Base-by-base conservation (phyloP, 2,329 filamentous ascomycete species). In the Lachnellula suecica region DNA sequence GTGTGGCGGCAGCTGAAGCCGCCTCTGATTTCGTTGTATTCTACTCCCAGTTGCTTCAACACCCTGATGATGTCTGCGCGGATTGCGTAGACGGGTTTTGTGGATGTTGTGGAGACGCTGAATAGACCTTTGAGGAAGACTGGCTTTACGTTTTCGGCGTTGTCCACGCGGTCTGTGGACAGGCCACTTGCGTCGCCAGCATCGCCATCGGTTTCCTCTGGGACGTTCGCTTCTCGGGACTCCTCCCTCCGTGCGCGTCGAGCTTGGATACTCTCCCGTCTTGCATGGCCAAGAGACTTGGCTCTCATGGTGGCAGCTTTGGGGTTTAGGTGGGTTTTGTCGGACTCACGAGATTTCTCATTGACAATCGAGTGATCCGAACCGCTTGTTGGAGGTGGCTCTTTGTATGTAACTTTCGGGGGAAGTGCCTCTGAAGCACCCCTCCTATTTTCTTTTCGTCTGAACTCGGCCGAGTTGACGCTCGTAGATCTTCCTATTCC, bases 91-190 rank as follows among this genome's bases (percentile, higher is more conserved):
- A 97, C 82, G 1, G 93, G 90, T 67, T 95, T 96, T 66, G 87
- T 94, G 52, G 91, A 97, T 6, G 94, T 99, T 0, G 94, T 99
- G 4, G 91, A 95, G 49, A 97, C 94, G 64, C 93, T 97, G 74
- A 99, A 97, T 17, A 99, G 79, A 4, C 94, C 94, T 71, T 97
- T 99, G 52, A 99, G 81, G 69, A 88, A 97, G 3, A 97, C 94
- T 0, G 94, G 94, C 69, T 96, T 97, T 48, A 93, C 86, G 55
- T 93, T 82, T 60, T 95, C 91, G 4, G 88, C 85, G 60, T 82
- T 84, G 56, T 83, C 79, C 9, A 86, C 70, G 22, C 81, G 74
- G 37, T 87, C 83, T 2, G 79, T 82, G 8, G 83, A 86, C 24
- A 78, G 70, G 3, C 81, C 81, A 53, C 81, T 85, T 29, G 76